Conservation (phyloP, 306 rosid species). For the Carpinus fangiana region DNA sequence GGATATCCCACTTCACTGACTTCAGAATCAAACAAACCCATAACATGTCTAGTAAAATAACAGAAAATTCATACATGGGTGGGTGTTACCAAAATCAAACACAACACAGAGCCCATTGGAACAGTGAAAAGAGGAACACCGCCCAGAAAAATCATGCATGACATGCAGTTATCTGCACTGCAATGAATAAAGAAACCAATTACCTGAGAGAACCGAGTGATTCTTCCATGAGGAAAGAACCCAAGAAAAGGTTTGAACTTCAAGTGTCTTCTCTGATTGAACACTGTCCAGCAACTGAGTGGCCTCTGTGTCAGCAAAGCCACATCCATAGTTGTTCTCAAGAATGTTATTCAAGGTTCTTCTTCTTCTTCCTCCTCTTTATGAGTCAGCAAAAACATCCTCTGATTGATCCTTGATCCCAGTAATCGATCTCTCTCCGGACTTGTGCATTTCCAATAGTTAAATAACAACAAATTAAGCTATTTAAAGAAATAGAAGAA, state of each 20-base stretch:
- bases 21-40: conserved; percentile 18
- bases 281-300: conserved; percentile 37
- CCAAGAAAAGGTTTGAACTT: conserved; percentile 46
- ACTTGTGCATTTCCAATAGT: conserved; percentile 15
- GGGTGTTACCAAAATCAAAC: conserved; percentile 18
- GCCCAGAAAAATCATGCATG: not conserved
- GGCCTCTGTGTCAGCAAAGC: conserved; percentile 47
- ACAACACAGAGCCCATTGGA: not conserved
- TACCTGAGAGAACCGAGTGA: conserved; percentile 38
- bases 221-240: conserved; percentile 36
- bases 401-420: conserved; percentile 12
- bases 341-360: conserved; percentile 4
- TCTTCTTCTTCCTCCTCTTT: conserved; percentile 21
- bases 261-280: conserved; percentile 37
- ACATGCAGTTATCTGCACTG: not conserved
- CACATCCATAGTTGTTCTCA: conserved; percentile 41
- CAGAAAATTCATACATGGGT: not conserved
- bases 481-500: not conserved
- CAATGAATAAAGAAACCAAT: not conserved
- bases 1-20: not conserved
- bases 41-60: not conserved
- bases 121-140: not conserved
- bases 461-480: not conserved
- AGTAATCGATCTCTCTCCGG: conserved; percentile 23
- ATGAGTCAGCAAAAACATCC: conserved; percentile 21